Conservation (phyloP, 164 flowering plant genomes). For the Stephania yunnanensis region DNA sequence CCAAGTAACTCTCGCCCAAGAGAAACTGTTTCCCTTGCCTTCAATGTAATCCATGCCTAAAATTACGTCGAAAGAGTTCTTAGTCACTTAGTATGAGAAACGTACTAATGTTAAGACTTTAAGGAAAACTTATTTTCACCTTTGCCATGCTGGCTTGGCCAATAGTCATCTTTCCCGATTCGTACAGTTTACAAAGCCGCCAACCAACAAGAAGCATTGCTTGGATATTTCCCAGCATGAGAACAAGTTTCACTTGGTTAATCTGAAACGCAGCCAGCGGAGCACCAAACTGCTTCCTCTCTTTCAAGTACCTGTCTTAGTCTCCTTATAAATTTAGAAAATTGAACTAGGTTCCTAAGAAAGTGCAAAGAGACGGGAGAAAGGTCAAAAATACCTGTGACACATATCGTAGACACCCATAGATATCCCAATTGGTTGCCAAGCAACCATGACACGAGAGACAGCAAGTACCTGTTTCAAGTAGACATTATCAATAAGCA, state of each 20-base stretch:
- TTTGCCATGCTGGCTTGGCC: conserved; percentile 96
- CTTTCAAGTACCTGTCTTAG: conserved; percentile 62
- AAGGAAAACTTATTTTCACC: conserved; percentile 31
- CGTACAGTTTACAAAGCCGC: conserved; percentile 94
- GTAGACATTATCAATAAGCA: background rate
- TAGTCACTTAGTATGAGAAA: background rate
- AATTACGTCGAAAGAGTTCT: conserved; percentile 6
- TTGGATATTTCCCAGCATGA: conserved; percentile 85
- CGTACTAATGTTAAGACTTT: background rate
- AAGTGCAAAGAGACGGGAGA: background rate
- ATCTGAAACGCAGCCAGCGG: conserved; percentile 92
- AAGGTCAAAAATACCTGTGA: conserved; percentile 52
- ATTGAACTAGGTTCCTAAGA: background rate
- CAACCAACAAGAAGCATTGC: conserved; percentile 91
- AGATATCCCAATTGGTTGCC: conserved; percentile 95
- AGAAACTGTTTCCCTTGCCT: conserved; percentile 78
- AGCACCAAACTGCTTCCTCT: conserved; percentile 95
- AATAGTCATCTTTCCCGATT: conserved; percentile 79
- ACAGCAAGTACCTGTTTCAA: conserved; percentile 78
- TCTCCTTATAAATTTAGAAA: background rate
- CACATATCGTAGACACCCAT: conserved; percentile 99
- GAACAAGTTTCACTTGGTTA: conserved; percentile 87
- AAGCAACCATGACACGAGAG: conserved; percentile 97
- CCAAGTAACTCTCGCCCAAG: conserved; percentile 93
- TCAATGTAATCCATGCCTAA: conserved; percentile 80